A percentile compares a stretch with the other conserved stretches of the same genome.
phyloP scores from a whole-genome alignment of 2,329 filamentous ascomycete species.

The Ceratocystis smalleyi region DNA sequence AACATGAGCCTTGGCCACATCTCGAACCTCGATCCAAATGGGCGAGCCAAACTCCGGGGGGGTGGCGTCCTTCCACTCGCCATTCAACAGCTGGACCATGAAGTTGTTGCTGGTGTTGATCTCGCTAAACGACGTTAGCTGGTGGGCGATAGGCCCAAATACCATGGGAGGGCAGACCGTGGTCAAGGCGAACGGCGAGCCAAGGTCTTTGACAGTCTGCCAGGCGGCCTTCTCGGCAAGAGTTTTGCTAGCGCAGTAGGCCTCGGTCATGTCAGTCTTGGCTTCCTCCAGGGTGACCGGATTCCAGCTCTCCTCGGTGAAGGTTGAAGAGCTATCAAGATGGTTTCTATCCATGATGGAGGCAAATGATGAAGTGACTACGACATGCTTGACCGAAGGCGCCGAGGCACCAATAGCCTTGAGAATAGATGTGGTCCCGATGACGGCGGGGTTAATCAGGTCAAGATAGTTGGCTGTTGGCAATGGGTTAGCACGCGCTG shows the following conservation, averaged over 20 bases:
- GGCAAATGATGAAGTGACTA: constrained; percentile 43
- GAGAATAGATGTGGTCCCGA: constrained; percentile 53
- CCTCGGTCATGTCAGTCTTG: constrained; percentile 26
- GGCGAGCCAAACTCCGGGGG: constrained; percentile 28
- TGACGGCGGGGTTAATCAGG: constrained; percentile 41
- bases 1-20: constrained; percentile 39
- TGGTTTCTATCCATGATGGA: constrained; percentile 31
- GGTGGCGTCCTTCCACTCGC: constrained; percentile 33
- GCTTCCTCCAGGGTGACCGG: constrained; percentile 34
- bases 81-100: constrained; percentile 35
- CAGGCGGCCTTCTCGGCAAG: constrained; percentile 39
- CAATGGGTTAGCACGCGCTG: not conserved
- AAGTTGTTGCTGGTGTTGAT: constrained; percentile 41
- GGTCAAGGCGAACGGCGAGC: constrained; percentile 34
- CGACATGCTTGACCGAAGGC: constrained; percentile 52
- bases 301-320: constrained; percentile 39
- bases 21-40: constrained; percentile 41
- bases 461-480: constrained; percentile 32
- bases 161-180: constrained; percentile 42
- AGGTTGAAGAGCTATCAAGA: constrained; percentile 24
- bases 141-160: constrained; percentile 36
- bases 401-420: constrained; percentile 47
- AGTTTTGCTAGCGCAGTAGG: constrained; percentile 41
- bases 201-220: constrained; percentile 33
- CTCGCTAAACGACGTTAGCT: constrained; percentile 29